These are phyloP conservation scores for Aspergillus ruber DNA, from an alignment of 2,329 filamentous ascomycete genomes.

Conservation along the genomic window DNA sequence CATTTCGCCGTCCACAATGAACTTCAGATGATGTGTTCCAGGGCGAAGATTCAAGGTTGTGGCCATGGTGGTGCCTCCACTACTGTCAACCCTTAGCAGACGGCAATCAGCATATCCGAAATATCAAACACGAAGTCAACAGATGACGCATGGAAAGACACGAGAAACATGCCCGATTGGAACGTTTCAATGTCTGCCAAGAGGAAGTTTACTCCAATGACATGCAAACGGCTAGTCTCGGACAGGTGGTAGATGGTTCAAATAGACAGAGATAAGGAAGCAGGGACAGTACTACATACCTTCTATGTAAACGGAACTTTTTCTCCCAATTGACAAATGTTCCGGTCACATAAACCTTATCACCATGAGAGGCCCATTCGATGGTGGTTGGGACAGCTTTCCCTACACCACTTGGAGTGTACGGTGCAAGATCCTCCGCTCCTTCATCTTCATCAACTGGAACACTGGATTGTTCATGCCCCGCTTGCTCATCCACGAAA, in stretches of 20 bases:
- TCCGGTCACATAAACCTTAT: conserved; percentile 92
- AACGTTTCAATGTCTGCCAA: background rate
- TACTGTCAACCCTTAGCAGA: conserved; percentile 13
- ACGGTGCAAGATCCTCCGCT: conserved; percentile 64
- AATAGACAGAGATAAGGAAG: conserved; percentile 5
- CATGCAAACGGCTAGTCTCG: background rate
- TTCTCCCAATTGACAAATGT: conserved; percentile 97
- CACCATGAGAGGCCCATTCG: conserved; percentile 76
- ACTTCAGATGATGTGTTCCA: conserved; percentile 94
- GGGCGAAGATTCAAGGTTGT: conserved; percentile 77
- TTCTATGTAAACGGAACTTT: conserved; percentile 78
- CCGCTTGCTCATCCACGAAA: conserved; percentile 45
- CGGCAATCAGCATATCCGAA: background rate
- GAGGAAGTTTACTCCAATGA: background rate
- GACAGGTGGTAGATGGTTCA: background rate
- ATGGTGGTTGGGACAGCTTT: conserved; percentile 77
- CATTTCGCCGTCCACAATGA: conserved; percentile 92
- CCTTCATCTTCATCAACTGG: conserved; percentile 66
- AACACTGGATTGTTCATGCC: conserved; percentile 48
- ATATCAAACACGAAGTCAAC: conserved; percentile 6
- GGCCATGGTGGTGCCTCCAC: conserved; percentile 55
- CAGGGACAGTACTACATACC: conserved; percentile 55
- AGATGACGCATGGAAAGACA: conserved; percentile 1
- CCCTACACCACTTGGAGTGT: conserved; percentile 60
- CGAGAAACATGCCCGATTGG: background rate